Evolutionary conservation across 345 rosid species (phyloP), one percentile per base, ranked within the genome.

Genomic region (Eucalyptus decipiens): DNA sequence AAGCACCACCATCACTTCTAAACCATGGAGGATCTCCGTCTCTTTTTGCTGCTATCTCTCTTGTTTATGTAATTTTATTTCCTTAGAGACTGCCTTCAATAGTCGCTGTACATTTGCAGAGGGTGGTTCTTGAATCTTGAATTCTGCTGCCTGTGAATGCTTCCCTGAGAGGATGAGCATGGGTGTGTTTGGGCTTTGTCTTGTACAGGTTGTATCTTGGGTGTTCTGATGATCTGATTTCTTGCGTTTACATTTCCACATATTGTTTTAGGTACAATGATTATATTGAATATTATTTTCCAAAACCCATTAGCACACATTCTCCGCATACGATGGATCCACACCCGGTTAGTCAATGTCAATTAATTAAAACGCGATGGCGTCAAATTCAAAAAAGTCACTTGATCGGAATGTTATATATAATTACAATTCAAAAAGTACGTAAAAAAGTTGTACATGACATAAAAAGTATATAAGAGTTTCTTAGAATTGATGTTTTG

Each of bases 1-100:
- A 91, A 91, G 91, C 92, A 93, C 90, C 87, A 86, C 43, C 87
- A 86, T 47, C 87, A 6, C 87, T 86, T 50, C 87, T 86, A 48
- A 86, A 30, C 13, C 43, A 86, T 28, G 76, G 32, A 30, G 76
- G 76, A 67, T 15, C 76, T 67, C 76, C 76, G 40, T 30, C 32
- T 62, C 69, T 16, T 37, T 67, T 32, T 67, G 11, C 9, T 67
- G 76, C 21, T 16, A 6, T 8, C 19, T 32, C 23, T 3, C 76
- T 65, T 67, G 10, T 67, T 32, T n/a, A 67, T n/a, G 76, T 32
- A 67, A 32, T 67, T 67, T 67, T 17, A 32, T 3, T 67, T 67
- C 21, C 58, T 52, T 52, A 52, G 10, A 16, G 76, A 67, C 76
- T 16, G 21, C 76, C 40, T 18, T 67, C 76, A 8, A 8, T n/a